Percentiles rank a stretch among this genome's conserved stretches.
phyloP scores from a whole-genome alignment of 805 yeast genomes.

The Hanseniaspora mollemarum region DNA sequence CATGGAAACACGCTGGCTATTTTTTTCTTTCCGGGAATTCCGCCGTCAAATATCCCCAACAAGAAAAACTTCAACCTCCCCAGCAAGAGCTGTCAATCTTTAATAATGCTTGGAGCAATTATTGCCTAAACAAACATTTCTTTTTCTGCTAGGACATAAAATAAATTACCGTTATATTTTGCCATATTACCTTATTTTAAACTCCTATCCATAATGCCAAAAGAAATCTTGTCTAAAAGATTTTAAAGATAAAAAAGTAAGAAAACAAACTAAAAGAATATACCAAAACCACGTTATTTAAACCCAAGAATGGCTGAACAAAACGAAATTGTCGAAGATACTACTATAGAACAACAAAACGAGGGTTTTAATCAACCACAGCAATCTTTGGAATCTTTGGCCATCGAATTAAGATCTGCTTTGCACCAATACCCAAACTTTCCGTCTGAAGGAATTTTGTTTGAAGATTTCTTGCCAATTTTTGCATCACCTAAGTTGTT shows the following conservation, averaged over 20 bases:
- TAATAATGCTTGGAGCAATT: no score
- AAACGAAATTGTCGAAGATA: slow-evolving; percentile 3
- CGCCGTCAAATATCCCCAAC: no score
- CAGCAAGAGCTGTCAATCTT: no score
- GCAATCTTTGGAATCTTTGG: slow-evolving; percentile 23
- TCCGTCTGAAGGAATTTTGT: slow-evolving; percentile 83
- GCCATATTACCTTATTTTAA: no score
- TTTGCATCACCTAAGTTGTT: slow-evolving; percentile 73
- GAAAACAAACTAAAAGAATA: not conserved
- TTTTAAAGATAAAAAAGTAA: not conserved
- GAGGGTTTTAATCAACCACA: not conserved
- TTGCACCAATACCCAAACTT: slow-evolving; percentile 80
- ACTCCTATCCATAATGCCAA: no score
- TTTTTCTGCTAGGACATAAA: no score
- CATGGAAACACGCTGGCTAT: no score
- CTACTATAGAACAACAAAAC: not conserved
- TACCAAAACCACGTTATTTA: not conserved
- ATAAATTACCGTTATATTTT: no score
- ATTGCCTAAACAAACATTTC: no score
- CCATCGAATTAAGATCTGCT: slow-evolving; percentile 42
- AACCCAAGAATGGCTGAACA: slow-evolving; percentile 1
- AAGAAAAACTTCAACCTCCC: no score
- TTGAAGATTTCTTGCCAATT: slow-evolving; percentile 93
- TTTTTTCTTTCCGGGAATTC: no score
- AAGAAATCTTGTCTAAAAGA: no score